Percentiles rank a stretch among this genome's conserved stretches.
phyloP scores from a whole-genome alignment of 176 grass and related monocot species.

The Carex pumila region DNA sequence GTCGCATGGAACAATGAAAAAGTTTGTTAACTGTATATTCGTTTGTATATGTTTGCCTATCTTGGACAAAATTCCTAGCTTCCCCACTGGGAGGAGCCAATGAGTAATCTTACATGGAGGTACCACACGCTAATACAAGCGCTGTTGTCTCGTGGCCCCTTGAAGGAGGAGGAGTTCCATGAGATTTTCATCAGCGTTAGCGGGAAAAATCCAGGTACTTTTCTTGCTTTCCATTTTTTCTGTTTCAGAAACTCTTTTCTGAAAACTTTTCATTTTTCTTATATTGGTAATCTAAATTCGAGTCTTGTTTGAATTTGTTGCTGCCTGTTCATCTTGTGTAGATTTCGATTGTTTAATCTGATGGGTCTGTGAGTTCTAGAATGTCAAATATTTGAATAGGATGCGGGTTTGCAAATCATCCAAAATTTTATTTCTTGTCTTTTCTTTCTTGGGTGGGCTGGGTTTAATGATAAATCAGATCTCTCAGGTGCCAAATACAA shows the following conservation, averaged over 20 bases:
- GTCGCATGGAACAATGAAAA: no score
- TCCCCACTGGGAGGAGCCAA: not conserved
- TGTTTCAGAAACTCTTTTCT: not conserved
- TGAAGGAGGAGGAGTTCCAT: constrained; percentile 45
- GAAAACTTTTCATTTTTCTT: not conserved
- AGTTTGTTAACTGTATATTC: no score
- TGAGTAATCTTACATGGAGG: constrained; percentile 46
- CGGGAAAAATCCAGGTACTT: constrained; percentile 52
- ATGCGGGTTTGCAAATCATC: not conserved
- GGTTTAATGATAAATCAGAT: not conserved
- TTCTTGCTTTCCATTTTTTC: not conserved
- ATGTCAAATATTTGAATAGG: no score
- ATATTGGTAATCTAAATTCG: not conserved
- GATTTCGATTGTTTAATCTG: no score
- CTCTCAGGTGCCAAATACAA: not conserved
- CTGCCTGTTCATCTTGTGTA: no score
- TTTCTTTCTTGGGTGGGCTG: not conserved
- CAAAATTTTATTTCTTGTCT: not conserved
- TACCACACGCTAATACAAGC: constrained; percentile 75
- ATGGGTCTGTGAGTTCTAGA: no score
- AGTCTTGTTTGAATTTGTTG: not conserved
- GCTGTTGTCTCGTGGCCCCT: constrained; percentile 49
- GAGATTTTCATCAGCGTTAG: constrained; percentile 44
- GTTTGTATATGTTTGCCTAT: no score
- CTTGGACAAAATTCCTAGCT: no score